Evolutionary conservation across 2,329 filamentous ascomycete genomes (phyloP).

Genomic region (Claviceps sp.): DNA sequence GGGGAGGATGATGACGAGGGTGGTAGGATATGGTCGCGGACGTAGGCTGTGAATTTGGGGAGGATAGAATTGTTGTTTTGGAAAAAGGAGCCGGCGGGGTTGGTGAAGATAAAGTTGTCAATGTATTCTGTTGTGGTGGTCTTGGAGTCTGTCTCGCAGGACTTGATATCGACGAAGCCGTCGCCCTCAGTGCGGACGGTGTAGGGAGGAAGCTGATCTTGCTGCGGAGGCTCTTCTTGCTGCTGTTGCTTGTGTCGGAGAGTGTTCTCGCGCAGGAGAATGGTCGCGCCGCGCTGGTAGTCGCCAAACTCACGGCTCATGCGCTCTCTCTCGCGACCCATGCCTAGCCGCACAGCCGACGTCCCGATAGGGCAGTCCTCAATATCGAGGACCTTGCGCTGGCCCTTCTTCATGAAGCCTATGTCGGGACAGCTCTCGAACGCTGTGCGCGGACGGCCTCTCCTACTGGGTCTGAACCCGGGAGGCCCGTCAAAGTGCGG

Average conservation of each 20-base stretch:
- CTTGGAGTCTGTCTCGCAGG: conserved; percentile 78
- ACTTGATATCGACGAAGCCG: conserved; percentile 62
- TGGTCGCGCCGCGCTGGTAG: conserved; percentile 73
- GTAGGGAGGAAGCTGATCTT: conserved; percentile 15
- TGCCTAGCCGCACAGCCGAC: conserved; percentile 64
- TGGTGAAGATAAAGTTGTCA: conserved; percentile 71
- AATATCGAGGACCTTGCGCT: conserved; percentile 71
- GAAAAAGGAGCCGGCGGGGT: conserved; percentile 91
- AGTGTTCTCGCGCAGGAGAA: conserved; percentile 80
- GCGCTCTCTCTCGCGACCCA: conserved; percentile 64
- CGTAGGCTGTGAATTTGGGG: conserved; percentile 71
- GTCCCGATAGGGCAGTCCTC: conserved; percentile 96
- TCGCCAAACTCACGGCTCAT: conserved; percentile 56
- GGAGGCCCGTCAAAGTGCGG: conserved; percentile 84
- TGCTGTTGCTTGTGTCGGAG: conserved; percentile 41
- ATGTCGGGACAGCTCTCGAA: conserved; percentile 62
- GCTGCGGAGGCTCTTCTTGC: conserved; percentile 6
- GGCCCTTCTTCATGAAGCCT: conserved; percentile 84
- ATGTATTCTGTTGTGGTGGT: conserved; percentile 79
- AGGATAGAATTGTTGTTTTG: conserved; percentile 99
- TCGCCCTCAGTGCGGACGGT: conserved; percentile 36
- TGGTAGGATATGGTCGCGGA: conserved; percentile 49
- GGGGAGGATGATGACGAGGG: conserved; percentile 43
- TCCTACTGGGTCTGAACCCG: conserved; percentile 33
- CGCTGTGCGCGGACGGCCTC: conserved; percentile 27